Evolutionary conservation across 768 basidiomycete genomes (phyloP).

Genomic region (Pholiota molesta): DNA sequence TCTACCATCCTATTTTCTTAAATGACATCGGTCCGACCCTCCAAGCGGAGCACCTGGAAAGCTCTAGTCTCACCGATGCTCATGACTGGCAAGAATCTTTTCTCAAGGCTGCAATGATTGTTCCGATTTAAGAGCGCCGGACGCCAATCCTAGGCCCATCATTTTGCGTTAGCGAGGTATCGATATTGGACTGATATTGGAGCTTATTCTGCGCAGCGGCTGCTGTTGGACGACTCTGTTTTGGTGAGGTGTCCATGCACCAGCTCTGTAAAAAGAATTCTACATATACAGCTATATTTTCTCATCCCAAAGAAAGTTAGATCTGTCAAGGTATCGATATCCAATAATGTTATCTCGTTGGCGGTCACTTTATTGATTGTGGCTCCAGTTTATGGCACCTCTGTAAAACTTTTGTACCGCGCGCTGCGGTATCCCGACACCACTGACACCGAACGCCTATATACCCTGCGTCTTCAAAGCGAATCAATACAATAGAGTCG

Average conservation of each 20-base stretch:
- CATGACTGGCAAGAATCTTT: not conserved
- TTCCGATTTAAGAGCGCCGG: slow-evolving; percentile 2
- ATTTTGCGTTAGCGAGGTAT: not conserved
- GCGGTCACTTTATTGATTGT: not conserved
- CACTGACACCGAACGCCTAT: not conserved
- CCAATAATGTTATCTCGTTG: not conserved
- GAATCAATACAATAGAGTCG: not conserved
- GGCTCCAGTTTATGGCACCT: not conserved
- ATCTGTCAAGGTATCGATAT: not conserved
- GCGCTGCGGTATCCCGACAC: too few species aligned
- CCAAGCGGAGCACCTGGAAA: slow-evolving; percentile 3
- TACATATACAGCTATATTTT: not conserved
- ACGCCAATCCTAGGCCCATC: not conserved
- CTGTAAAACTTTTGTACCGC: too few species aligned
- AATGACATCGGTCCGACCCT: not conserved
- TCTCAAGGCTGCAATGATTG: not conserved
- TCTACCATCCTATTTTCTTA: not conserved
- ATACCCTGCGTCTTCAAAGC: not conserved
- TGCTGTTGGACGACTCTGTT: not conserved
- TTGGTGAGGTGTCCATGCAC: not conserved
- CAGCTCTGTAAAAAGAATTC: too few species aligned
- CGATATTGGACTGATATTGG: too few species aligned
- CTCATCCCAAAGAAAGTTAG: not conserved
- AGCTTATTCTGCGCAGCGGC: too few species aligned
- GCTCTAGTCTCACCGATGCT: not conserved